phyloP scores from a whole-genome alignment of 257 asterid genomes.

The Solanum sejunctum region DNA sequence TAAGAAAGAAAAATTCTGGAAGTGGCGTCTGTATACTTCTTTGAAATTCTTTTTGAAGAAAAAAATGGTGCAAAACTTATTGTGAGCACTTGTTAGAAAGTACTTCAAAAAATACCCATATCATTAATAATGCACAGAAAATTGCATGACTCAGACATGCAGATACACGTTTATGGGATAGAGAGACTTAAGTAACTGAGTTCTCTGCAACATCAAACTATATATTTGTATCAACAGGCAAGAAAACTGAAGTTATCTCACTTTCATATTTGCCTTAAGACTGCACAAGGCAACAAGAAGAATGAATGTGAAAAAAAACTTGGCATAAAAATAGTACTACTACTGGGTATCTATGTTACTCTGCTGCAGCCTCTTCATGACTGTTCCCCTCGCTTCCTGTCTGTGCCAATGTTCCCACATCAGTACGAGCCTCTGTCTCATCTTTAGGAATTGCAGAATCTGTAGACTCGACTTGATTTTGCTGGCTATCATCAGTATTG shows the following conservation, averaged over 20 bases:
- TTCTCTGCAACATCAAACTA: not conserved
- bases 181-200: not conserved
- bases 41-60: too few species aligned
- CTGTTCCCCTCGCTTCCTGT: conserved; percentile 28
- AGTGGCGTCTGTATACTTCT: not conserved
- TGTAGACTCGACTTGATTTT: conserved; percentile 24
- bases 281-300: not conserved
- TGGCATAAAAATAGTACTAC: not conserved
- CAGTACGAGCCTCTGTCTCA: conserved; percentile 56
- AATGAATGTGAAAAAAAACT: conserved; percentile 6
- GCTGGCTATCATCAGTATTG: conserved; percentile 7
- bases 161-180: not conserved
- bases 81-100: not conserved
- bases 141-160: not conserved
- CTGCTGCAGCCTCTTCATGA: conserved; percentile 40
- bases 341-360: conserved; percentile 15
- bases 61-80: not conserved
- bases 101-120: not conserved
- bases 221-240: conserved; percentile 3
- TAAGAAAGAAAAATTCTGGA: not conserved
- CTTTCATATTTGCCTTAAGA: conserved; percentile 9
- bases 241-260: conserved; percentile 1
- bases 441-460: conserved; percentile 35
- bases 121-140: not conserved
- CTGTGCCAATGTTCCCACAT: conserved; percentile 56